Evolutionary conservation across 371 early-diverging fungal genomes (phyloP), one percentile per base, ranked within the genome.

Genomic region (Amoeboaphelidium protococcarum): DNA sequence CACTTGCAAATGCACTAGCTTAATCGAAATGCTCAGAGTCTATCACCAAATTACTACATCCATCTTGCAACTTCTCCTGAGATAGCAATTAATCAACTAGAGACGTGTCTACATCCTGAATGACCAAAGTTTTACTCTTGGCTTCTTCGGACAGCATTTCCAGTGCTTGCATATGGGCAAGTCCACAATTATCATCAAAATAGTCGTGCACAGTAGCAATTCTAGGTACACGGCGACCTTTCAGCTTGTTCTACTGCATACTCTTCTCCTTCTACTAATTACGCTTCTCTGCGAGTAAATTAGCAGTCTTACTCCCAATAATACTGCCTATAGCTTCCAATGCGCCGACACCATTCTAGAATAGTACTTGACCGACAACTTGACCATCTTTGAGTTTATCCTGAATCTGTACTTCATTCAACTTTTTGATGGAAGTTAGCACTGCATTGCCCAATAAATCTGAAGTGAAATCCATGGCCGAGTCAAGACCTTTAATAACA

Each of bases 401-500:
- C n/a, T n/a, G n/a, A n/a, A n/a, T n/a, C n/a, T n/a, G n/a, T n/a
- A n/a, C n/a, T n/a, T n/a, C n/a, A n/a, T n/a, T n/a, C 37, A 31
- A 50, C 6, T 23, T 45, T n/a, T 26, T 50, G 44, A 45, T 19
- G 23, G 2, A 50, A 23, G 20, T 45, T 46, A 26, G 27, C 3
- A 50, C 50, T 24, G 50, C 50, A 26, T 45, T 50, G 10, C 50
- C 50, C 22, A 50, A 23, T n/a, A 50, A 20, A 23, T 50, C 42
- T 3, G 50, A 42, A 3, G 50, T 42, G 23, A 44, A 50, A 45
- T 50, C 50, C 40, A 50, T 27, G n/a, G 50, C 44, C 21, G 4
- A 27, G 45, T 50, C 50, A 31, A 31, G 6, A 31, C 10, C 16
- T 31, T 6, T 10, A 6, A 31, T 6, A 31, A 31, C 16, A 31